Evolutionary conservation across 169 alveolate genomes (phyloP), one percentile per base, ranked within the genome.

Genomic region (Theileria annulata): DNA sequence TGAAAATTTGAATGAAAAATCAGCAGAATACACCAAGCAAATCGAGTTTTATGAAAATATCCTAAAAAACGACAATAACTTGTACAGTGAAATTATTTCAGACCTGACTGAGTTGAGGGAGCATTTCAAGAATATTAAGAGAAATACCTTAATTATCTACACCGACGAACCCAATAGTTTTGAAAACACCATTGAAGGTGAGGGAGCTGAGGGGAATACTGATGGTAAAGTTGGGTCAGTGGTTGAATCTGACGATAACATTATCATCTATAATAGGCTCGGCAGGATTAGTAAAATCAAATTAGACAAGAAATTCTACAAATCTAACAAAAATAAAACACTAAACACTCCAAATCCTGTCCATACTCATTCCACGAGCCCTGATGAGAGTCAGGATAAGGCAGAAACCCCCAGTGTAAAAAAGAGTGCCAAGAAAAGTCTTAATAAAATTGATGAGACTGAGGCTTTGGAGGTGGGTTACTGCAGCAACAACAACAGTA

Each of bases 231-330:
- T 25, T 56, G 31, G 17, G 1, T 1, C 35, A 21, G 66, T 56
- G 35, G 31, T 25, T 0, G 67, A 58, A 8, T 25, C 35, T 23
- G 37, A 28, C 5, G 71, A 62, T 37, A 62, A 21, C 10, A n/a
- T 62, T 19, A 31, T 62, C 23, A 27, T 62, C 33, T 62, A 62
- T 15, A 62, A 62, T 47, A 21, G 48, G 1, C 25, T n/a, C 19
- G 71, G 71, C 1, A 28, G 37, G 25, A 37, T 62, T 15, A 21
- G 71, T 15, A 69, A 54, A 10, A 62, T 80, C n/a, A 80, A 80
- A 42, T 54, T 80, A 66, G 88, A 80, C 74, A 63, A 73, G 63
- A 71, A 21, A 56, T 80, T 80, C 62, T 80, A 71, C 72, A 80
- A 71, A 13, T 71, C 82, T 37, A 71, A 67, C 21, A 42, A 71